A percentile compares a stretch with the other conserved stretches of the same genome.
phyloP scores from a whole-genome alignment of 306 rosid species.

The Hippophae rhamnoides region DNA sequence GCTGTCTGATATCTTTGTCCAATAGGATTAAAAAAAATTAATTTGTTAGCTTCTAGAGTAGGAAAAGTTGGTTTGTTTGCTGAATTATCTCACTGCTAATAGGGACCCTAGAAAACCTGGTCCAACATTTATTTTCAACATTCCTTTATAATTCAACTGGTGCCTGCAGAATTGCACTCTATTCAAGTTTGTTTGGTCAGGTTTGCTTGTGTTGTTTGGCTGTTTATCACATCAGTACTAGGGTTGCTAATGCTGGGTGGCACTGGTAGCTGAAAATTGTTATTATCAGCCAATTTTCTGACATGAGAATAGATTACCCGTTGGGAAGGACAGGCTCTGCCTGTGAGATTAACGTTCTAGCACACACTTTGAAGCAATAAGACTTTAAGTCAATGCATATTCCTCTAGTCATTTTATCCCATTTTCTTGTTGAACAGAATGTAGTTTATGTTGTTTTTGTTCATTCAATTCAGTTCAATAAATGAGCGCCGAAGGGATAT shows the following conservation, averaged over 20 bases:
- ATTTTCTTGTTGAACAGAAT: background rate
- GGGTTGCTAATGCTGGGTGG: too few species aligned
- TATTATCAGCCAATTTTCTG: background rate
- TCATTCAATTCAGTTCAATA: constrained; percentile 37
- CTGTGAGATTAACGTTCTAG: too few species aligned
- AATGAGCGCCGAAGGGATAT: constrained; percentile 77
- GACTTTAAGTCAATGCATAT: background rate
- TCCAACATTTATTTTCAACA: background rate
- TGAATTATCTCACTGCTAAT: background rate
- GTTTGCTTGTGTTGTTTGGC: too few species aligned
- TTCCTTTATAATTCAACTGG: too few species aligned
- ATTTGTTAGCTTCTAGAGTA: background rate
- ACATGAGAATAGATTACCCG: background rate
- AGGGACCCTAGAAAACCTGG: background rate
- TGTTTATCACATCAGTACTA: too few species aligned
- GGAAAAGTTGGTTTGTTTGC: background rate
- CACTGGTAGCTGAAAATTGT: too few species aligned
- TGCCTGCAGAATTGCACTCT: too few species aligned
- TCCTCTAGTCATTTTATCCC: background rate
- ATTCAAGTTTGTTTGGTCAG: too few species aligned
- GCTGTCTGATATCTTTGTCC: background rate
- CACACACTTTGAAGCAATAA: background rate
- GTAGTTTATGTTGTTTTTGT: constrained; percentile 22
- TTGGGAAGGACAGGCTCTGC: too few species aligned
- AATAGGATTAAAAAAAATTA: background rate